A percentile compares a stretch with the other conserved stretches of the same genome.
Conservation (phyloP, 176 grass and related monocot genomes). For the Musa schizocarpa region DNA sequence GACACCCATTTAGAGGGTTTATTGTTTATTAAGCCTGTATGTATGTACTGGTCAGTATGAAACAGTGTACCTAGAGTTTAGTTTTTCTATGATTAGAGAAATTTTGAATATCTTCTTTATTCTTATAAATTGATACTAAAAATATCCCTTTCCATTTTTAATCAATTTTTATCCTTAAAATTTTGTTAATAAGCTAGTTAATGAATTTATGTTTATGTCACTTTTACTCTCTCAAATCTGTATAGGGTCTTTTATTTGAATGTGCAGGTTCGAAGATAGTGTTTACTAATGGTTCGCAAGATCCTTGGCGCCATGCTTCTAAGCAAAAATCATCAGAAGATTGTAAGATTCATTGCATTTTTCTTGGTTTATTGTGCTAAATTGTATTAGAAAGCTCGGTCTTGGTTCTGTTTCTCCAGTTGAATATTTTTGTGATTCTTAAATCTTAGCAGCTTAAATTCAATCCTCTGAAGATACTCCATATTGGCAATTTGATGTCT, state of each 20-base stretch:
- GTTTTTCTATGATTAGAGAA: too few relatives aligned
- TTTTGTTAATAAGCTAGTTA: too few relatives aligned
- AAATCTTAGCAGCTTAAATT: not conserved
- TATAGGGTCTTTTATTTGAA: slow-evolving; percentile 3
- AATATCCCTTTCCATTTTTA: too few relatives aligned
- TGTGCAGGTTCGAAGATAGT: slow-evolving; percentile 66
- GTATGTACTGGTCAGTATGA: too few relatives aligned
- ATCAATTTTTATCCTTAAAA: too few relatives aligned
- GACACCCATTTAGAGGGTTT: too few relatives aligned
- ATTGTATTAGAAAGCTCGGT: not conserved
- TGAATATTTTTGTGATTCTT: not conserved
- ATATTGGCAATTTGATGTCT: not conserved
- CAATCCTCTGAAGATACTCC: not conserved
- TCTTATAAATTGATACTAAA: too few relatives aligned
- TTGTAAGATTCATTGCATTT: slow-evolving; percentile 31
- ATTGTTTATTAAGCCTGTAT: too few relatives aligned
- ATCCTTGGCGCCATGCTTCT: slow-evolving; percentile 93
- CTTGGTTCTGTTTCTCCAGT: not conserved
- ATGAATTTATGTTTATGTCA: too few relatives aligned
- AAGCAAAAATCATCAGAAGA: slow-evolving; percentile 74
- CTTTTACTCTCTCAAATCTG: too few relatives aligned
- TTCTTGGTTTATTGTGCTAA: not conserved
- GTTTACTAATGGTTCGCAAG: slow-evolving; percentile 91
- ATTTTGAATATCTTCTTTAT: too few relatives aligned
- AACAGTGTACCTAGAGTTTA: too few relatives aligned